Conservation (phyloP, 129 eudicot genomes). For the Artemisia argyi region DNA sequence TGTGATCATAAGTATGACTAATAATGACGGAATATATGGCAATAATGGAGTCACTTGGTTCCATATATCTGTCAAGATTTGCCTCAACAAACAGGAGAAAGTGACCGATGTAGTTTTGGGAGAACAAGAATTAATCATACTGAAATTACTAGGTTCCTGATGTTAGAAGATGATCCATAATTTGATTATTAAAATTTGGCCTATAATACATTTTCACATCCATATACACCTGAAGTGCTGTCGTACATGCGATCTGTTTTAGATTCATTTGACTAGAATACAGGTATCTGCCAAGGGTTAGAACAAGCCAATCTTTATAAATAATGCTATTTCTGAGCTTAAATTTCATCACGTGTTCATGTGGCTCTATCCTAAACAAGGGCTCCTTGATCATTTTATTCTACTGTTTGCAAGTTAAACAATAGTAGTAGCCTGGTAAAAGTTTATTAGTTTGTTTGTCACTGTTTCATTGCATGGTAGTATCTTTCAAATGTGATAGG, state of each 20-base stretch:
- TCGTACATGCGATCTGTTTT: conserved; percentile 2
- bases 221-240: conserved; percentile 3
- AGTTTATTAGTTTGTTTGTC: too few relatives aligned
- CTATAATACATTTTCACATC: neutral
- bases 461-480: neutral
- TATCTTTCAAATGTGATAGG: neutral
- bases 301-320: too few relatives aligned
- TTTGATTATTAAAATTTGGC: neutral
- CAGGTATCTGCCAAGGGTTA: too few relatives aligned
- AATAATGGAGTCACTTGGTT: neutral
- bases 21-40: neutral
- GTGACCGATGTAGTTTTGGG: neutral
- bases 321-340: too few relatives aligned
- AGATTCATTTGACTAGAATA: too few relatives aligned
- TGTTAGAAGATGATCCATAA: conserved; percentile 13
- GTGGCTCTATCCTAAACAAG: too few relatives aligned
- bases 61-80: neutral
- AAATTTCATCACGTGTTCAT: too few relatives aligned
- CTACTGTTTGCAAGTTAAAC: too few relatives aligned
- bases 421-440: too few relatives aligned
- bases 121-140: neutral
- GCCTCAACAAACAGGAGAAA: neutral
- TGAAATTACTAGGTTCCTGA: neutral
- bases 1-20: neutral
- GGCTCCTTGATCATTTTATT: too few relatives aligned